Conservation (phyloP, 805 yeast species). For the Scheffersomyces lignosus region DNA sequence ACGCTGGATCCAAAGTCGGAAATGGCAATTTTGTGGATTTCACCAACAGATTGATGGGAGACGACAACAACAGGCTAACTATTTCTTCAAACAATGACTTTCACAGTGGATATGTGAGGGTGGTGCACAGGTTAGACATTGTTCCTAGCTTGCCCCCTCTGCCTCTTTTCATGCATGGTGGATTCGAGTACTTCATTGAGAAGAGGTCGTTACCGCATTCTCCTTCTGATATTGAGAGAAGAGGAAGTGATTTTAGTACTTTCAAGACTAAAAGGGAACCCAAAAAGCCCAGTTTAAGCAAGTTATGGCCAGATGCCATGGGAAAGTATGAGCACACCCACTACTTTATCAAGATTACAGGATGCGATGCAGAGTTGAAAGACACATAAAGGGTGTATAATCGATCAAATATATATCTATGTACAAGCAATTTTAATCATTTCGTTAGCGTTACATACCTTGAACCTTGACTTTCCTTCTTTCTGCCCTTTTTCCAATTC, state of each 20-base stretch:
- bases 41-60: constrained; percentile 51
- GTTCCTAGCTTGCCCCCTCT: constrained; percentile 63
- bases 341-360: constrained; percentile 31
- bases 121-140: constrained; percentile 56
- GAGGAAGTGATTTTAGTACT: too few species aligned
- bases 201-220: constrained; percentile 40
- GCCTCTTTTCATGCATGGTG: constrained; percentile 44
- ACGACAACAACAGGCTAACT: constrained; percentile 22
- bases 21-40: constrained; percentile 49
- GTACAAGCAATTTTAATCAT: constrained; percentile 45
- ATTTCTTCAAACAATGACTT: constrained; percentile 24
- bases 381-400: not conserved
- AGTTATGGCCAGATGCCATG: constrained; percentile 20
- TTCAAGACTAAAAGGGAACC: too few species aligned
- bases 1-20: constrained; percentile 68
- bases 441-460: constrained; percentile 47
- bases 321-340: constrained; percentile 32
- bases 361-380: constrained; percentile 19
- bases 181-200: constrained; percentile 49
- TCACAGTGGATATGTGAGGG: constrained; percentile 48
- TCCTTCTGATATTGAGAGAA: constrained; percentile 2
- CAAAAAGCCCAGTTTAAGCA: constrained; percentile 2
- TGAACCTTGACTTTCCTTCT: constrained; percentile 56
- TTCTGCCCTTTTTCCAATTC: constrained; percentile 53
- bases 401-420: not conserved